Percentiles rank a stretch among this genome's conserved stretches.
Conservation (phyloP, 1,139 yeast genomes). For the Yamadazyma diddensiae region DNA sequence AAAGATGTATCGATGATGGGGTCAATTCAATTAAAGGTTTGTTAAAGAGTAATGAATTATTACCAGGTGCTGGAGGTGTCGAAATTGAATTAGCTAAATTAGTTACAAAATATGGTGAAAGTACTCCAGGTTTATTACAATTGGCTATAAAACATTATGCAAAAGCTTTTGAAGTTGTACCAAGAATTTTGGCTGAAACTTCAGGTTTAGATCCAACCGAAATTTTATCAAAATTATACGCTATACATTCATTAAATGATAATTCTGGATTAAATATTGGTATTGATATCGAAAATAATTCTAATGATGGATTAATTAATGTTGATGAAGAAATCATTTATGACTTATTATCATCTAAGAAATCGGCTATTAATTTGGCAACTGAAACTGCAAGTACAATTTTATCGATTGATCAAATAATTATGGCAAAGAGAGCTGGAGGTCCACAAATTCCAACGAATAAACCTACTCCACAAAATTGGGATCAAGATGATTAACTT, state of each 20-base stretch:
- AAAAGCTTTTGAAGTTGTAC: slow-evolving; percentile 93
- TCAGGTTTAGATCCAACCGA: slow-evolving; percentile 92
- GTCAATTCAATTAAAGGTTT: slow-evolving; percentile 90
- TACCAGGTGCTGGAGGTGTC: slow-evolving; percentile 98
- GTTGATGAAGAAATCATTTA: slow-evolving; percentile 66
- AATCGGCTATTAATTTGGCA: slow-evolving; percentile 86
- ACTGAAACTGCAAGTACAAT: slow-evolving; percentile 95
- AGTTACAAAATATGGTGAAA: slow-evolving; percentile 82
- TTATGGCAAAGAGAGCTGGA: slow-evolving; percentile 95
- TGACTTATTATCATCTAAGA: slow-evolving; percentile 79
- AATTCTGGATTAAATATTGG: slow-evolving; percentile 48
- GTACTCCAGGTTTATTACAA: slow-evolving; percentile 89
- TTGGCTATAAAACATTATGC: slow-evolving; percentile 94
- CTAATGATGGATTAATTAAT: slow-evolving; percentile 66
- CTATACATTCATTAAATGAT: slow-evolving; percentile 61
- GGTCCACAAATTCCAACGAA: slow-evolving; percentile 86
- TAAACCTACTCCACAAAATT: slow-evolving; percentile 76
- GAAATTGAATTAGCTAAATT: slow-evolving; percentile 85
- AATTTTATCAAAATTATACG: slow-evolving; percentile 79
- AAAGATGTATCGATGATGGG: slow-evolving; percentile 96
- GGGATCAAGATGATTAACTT: slow-evolving; percentile 88
- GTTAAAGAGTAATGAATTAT: slow-evolving; percentile 70
- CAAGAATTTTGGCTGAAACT: slow-evolving; percentile 90
- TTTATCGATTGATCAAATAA: slow-evolving; percentile 84
- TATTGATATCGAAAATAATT: slow-evolving; percentile 67